Evolutionary conservation across 2,329 filamentous ascomycete genomes (phyloP).

Genomic region (Hymenoscyphus fraxineus): DNA sequence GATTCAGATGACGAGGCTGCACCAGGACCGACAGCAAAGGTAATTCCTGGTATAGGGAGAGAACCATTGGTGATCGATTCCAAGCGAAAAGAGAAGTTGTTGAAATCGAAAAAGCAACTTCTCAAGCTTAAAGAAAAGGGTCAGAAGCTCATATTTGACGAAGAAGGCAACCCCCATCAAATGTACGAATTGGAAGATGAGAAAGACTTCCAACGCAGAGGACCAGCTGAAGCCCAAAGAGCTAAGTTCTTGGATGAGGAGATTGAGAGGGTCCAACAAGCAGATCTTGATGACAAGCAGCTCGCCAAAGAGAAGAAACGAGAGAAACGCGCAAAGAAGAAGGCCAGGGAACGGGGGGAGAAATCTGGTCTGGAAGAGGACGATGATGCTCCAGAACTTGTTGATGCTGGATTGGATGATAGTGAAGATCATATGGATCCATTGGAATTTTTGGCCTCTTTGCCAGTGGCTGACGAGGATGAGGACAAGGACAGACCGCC

Average conservation of each 20-base stretch:
- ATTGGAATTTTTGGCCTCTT: constrained; percentile 53
- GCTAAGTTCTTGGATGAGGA: constrained; percentile 76
- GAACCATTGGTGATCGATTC: constrained; percentile 83
- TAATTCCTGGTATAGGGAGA: constrained; percentile 63
- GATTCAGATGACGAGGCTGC: constrained; percentile 42
- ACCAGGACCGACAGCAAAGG: constrained; percentile 46
- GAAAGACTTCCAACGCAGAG: constrained; percentile 70
- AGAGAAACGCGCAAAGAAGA: constrained; percentile 72
- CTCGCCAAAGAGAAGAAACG: constrained; percentile 72
- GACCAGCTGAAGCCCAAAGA: constrained; percentile 72
- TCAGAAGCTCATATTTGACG: constrained; percentile 84
- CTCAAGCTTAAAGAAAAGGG: constrained; percentile 85
- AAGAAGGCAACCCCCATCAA: constrained; percentile 80
- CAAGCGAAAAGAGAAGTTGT: constrained; percentile 90
- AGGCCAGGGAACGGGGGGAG: constrained; percentile 59
- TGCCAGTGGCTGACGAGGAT: constrained; percentile 47
- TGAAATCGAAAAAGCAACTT: constrained; percentile 91
- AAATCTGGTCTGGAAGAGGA: constrained; percentile 37
- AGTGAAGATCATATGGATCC: constrained; percentile 47
- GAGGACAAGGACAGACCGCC: constrained; percentile 48
- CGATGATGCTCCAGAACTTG: constrained; percentile 28
- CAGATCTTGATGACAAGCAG: constrained; percentile 80
- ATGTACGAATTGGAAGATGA: constrained; percentile 88
- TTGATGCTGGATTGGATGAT: constrained; percentile 23
- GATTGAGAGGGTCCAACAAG: constrained; percentile 63